Conservation (phyloP, 2,329 filamentous ascomycete species). For the Monosporascus ibericus region DNA sequence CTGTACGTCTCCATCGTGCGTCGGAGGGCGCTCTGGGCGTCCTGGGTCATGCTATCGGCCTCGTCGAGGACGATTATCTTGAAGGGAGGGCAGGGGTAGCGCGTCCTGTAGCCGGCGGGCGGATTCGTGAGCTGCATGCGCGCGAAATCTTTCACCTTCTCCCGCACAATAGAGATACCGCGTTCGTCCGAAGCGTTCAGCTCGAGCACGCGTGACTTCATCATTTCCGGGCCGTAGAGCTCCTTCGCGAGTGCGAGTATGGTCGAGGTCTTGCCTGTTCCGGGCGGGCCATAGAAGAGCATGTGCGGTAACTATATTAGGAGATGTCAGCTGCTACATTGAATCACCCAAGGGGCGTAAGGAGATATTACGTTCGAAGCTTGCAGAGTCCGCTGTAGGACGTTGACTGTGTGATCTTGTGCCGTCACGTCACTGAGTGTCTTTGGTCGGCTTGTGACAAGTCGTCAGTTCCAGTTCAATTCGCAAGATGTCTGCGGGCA, state of each 20-base stretch:
- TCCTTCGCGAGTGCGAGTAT: constrained; percentile 96
- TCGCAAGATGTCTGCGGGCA: constrained; percentile 1
- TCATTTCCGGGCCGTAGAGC: constrained; percentile 90
- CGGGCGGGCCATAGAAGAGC: constrained; percentile 97
- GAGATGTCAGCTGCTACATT: background rate
- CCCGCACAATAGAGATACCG: constrained; percentile 91
- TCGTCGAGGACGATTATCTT: constrained; percentile 99
- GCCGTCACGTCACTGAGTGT: constrained; percentile 90
- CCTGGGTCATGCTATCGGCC: constrained; percentile 98
- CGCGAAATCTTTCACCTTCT: constrained; percentile 98
- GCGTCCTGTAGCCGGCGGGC: constrained; percentile 57
- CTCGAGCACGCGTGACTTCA: constrained; percentile 92
- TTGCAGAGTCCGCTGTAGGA: constrained; percentile 87
- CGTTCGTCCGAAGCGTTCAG: constrained; percentile 98
- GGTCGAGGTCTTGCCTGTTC: constrained; percentile 96
- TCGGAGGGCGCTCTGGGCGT: constrained; percentile 86
- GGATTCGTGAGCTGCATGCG: constrained; percentile 88
- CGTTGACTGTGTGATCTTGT: constrained; percentile 93
- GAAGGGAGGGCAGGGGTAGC: constrained; percentile 93
- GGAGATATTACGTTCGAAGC: constrained; percentile 66
- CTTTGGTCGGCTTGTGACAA: constrained; percentile 69
- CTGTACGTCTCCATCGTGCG: constrained; percentile 98
- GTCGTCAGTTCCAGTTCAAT: constrained; percentile 19
- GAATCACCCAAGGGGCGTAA: background rate
- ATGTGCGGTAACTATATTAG: constrained; percentile 76